Conservation (phyloP, 2,329 filamentous ascomycete species). For the Epichloe sp. region DNA sequence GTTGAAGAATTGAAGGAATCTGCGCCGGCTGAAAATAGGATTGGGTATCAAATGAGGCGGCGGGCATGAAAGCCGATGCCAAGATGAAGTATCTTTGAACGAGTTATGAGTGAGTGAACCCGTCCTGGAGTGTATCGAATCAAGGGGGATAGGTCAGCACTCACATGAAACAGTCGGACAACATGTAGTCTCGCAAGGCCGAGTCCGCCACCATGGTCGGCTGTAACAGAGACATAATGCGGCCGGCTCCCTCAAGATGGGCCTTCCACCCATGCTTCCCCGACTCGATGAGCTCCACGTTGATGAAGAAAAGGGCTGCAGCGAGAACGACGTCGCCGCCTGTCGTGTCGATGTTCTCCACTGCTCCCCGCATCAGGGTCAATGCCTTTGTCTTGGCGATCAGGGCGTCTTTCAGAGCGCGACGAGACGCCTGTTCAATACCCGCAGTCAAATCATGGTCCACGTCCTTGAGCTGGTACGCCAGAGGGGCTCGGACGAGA, state of each 20-base stretch:
- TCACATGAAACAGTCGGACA: constrained; percentile 35
- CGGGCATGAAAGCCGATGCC: constrained; percentile 29
- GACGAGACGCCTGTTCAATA: constrained; percentile 11
- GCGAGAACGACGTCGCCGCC: constrained; percentile 30
- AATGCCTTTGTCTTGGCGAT: constrained; percentile 32
- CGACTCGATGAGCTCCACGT: constrained; percentile 36
- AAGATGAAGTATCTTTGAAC: constrained; percentile 29
- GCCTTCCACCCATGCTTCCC: constrained; percentile 33
- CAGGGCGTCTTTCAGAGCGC: constrained; percentile 29
- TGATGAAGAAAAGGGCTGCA: constrained; percentile 35
- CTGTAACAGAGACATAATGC: constrained; percentile 28
- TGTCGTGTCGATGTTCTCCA: constrained; percentile 24
- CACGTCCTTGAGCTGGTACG: neutral
- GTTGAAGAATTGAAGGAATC: constrained; percentile 24
- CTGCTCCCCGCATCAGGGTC: constrained; percentile 25
- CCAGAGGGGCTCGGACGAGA: constrained; percentile 21
- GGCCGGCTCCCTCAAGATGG: constrained; percentile 32
- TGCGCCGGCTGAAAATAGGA: constrained; percentile 24
- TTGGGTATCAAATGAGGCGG: constrained; percentile 15
- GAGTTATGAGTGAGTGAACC: neutral
- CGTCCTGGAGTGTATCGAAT: neutral
- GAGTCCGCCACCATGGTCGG: constrained; percentile 20
- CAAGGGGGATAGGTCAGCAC: constrained; percentile 5
- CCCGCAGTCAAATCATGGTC: neutral
- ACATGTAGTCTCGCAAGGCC: constrained; percentile 29